These are phyloP conservation scores for Ormosia semicastrata DNA, from an alignment of 306 rosid species.

Conservation along the genomic window DNA sequence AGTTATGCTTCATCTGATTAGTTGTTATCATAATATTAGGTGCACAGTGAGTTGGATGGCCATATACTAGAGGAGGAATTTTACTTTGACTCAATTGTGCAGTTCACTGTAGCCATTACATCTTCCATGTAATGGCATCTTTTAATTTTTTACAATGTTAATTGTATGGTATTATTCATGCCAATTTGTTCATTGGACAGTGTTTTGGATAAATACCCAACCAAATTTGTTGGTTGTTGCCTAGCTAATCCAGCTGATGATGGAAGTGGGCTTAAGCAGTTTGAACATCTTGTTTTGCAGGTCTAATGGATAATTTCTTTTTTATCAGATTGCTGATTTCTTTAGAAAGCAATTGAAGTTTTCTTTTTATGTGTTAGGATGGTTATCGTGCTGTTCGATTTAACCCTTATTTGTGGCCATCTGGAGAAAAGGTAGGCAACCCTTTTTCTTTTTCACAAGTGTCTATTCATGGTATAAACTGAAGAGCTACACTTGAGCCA, in stretches of 20 bases:
- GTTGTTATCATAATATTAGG: slow-evolving; percentile 3
- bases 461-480: not conserved
- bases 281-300: slow-evolving; percentile 71
- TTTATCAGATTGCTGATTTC: not conserved
- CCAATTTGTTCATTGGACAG: slow-evolving; percentile 45
- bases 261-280: slow-evolving; percentile 73
- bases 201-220: slow-evolving; percentile 71
- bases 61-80: not conserved
- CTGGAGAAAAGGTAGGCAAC: slow-evolving; percentile 63
- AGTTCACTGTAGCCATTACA: not conserved
- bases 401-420: slow-evolving; percentile 92
- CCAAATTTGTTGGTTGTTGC: slow-evolving; percentile 89
- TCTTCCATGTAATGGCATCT: not conserved
- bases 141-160: not conserved
- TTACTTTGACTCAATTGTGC: not conserved
- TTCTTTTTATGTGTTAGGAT: slow-evolving; percentile 51
- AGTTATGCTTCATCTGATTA: not conserved
- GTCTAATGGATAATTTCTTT: slow-evolving; percentile 35
- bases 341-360: slow-evolving; percentile 6
- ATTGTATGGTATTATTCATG: not conserved
- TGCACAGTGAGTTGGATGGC: not conserved
- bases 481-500: not conserved
- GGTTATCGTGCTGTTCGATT: slow-evolving; percentile 82
- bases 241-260: slow-evolving; percentile 90
- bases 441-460: not conserved